A percentile compares a stretch with the other conserved stretches of the same genome.
Conservation (phyloP, 495 filamentous ascomycete genomes). For the Aspergillus homomorphus region DNA sequence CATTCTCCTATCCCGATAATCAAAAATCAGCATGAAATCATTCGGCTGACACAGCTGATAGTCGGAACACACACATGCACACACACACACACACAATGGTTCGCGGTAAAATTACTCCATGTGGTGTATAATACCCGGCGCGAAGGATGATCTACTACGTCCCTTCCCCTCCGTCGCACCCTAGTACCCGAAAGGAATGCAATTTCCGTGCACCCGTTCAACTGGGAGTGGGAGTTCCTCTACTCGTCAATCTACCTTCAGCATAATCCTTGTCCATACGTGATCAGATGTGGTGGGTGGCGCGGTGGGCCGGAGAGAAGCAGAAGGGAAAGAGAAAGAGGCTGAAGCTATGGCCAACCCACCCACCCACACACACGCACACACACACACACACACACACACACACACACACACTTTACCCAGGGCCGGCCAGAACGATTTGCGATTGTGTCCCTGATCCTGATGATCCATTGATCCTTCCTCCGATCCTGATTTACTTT, state of each 20-base stretch:
- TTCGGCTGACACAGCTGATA: not conserved
- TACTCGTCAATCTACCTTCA: not conserved
- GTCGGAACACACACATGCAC: not conserved
- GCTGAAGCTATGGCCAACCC: not conserved
- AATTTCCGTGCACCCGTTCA: not conserved
- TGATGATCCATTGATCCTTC: not conserved
- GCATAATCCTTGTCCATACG: not conserved
- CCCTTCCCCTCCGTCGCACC: not conserved
- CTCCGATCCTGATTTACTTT: not conserved
- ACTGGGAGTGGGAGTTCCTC: too few relatives aligned
- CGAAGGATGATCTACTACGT: not conserved
- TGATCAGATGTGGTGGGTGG: not conserved
- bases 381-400: too few relatives aligned
- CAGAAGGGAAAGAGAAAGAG: not conserved
- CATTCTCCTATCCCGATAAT: not conserved
- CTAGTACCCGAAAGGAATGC: not conserved
- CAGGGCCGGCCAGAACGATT: not conserved
- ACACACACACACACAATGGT: not conserved
- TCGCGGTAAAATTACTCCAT: not conserved
- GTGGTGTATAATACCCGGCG: not conserved
- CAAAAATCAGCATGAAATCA: not conserved
- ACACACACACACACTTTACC: not conserved
- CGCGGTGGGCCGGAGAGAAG: too few relatives aligned
- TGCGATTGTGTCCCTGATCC: not conserved
- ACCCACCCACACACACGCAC: too few relatives aligned